Conservation (phyloP, 2,329 filamentous ascomycete species). For the Grosmannia serpens region DNA sequence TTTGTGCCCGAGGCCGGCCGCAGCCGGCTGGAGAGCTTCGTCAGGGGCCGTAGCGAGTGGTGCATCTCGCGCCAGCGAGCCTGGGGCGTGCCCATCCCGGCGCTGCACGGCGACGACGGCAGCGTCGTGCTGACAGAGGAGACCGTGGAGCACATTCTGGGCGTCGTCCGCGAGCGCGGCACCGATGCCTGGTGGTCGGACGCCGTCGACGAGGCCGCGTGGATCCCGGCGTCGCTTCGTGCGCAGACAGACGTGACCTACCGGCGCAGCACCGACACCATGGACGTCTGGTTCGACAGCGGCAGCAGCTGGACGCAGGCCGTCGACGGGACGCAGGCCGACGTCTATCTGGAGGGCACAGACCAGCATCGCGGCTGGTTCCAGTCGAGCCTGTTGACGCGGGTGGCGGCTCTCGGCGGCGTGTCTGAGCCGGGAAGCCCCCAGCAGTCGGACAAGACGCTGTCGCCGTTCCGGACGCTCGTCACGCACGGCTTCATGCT, state of each 20-base stretch:
- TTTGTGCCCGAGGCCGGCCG: slow-evolving; percentile 71
- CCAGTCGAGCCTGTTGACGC: slow-evolving; percentile 86
- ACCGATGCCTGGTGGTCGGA: slow-evolving; percentile 96
- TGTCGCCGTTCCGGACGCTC: slow-evolving; percentile 72
- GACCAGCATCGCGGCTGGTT: slow-evolving; percentile 99
- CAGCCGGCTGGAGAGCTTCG: slow-evolving; percentile 69
- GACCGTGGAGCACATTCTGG: slow-evolving; percentile 75
- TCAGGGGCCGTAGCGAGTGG: slow-evolving; percentile 86
- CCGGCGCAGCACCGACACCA: slow-evolving; percentile 77
- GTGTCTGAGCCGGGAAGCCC: too few relatives aligned
- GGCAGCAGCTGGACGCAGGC: slow-evolving; percentile 78
- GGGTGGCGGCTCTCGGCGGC: slow-evolving; percentile 51
- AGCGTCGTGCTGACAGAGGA: slow-evolving; percentile 69
- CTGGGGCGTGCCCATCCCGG: slow-evolving; percentile 95
- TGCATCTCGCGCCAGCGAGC: slow-evolving; percentile 93
- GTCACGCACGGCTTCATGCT: slow-evolving; percentile 94
- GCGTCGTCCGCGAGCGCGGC: slow-evolving; percentile 62
- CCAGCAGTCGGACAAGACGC: not conserved
- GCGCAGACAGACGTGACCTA: slow-evolving; percentile 38
- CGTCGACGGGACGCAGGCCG: slow-evolving; percentile 39
- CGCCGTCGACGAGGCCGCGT: slow-evolving; percentile 58
- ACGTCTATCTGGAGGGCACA: slow-evolving; percentile 86
- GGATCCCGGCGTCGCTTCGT: slow-evolving; percentile 57
- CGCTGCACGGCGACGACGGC: slow-evolving; percentile 65
- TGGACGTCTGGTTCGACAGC: slow-evolving; percentile 99